Conservation (phyloP, 352 stramenopile species). For the Phytopythium cucurbitacearum region DNA sequence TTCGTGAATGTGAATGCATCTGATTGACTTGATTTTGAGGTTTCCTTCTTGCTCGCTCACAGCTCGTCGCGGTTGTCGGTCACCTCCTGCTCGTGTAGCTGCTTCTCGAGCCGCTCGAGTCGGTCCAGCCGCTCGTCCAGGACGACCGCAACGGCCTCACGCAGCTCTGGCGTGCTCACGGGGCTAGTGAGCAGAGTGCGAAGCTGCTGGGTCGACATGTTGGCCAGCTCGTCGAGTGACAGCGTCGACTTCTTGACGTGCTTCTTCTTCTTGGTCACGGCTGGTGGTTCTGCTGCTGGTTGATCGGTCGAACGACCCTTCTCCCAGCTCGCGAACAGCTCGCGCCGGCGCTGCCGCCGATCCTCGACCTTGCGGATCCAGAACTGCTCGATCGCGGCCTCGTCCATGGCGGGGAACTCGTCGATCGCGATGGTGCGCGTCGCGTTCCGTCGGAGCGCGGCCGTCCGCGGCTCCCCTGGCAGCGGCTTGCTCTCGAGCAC, state of each 20-base stretch:
- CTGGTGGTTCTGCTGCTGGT: slow-evolving; percentile 3
- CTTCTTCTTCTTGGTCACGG: slow-evolving; percentile 1
- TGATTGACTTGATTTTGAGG: slow-evolving; percentile 28
- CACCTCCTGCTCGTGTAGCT: slow-evolving; percentile 1
- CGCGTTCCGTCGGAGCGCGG: slow-evolving; percentile 16
- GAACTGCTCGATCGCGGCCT: slow-evolving; percentile 69
- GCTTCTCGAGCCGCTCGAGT: slow-evolving; percentile 28
- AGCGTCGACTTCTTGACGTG: slow-evolving; percentile 28
- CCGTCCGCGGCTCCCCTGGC: not conserved
- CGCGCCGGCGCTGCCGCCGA: slow-evolving; percentile 23
- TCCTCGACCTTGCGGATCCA: slow-evolving; percentile 73
- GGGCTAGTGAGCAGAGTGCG: slow-evolving; percentile 27
- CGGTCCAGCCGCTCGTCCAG: slow-evolving; percentile 42
- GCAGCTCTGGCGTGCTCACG: slow-evolving; percentile 30
- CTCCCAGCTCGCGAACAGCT: slow-evolving; percentile 53
- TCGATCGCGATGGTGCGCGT: slow-evolving; percentile 75
- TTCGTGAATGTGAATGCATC: slow-evolving; percentile 49
- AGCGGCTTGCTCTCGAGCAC: slow-evolving; percentile 63
- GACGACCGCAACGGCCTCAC: slow-evolving; percentile 35
- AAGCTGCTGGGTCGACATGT: slow-evolving; percentile 48
- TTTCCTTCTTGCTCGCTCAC: slow-evolving; percentile 9
- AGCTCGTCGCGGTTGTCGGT: slow-evolving; percentile 22
- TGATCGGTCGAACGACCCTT: slow-evolving; percentile 6
- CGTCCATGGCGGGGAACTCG: slow-evolving; percentile 82
- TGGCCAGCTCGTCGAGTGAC: slow-evolving; percentile 33